Conservation (phyloP, 2,329 filamentous ascomycete species). For the Cytospora piceae region DNA sequence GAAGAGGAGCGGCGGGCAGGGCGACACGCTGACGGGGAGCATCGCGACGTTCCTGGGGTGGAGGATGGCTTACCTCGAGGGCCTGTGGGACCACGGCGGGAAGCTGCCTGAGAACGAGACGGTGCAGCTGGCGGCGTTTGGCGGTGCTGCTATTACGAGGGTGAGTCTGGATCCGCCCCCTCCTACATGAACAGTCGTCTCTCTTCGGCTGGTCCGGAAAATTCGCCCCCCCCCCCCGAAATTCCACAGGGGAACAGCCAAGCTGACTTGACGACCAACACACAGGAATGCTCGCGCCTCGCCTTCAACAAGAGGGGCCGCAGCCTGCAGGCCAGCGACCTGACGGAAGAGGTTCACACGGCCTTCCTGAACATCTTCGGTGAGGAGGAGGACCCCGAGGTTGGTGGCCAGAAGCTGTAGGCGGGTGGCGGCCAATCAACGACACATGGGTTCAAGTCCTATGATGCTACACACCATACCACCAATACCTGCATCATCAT, state of each 20-base stretch:
- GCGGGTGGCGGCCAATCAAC: not conserved
- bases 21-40: conserved; percentile 89
- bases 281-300: conserved; percentile 76
- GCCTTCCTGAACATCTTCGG: conserved; percentile 83
- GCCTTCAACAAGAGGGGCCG: conserved; percentile 86
- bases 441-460: not conserved
- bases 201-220: too few species aligned
- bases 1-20: conserved; percentile 93
- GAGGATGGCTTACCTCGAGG: conserved; percentile 83
- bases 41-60: conserved; percentile 89
- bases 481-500: not conserved
- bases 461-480: not conserved
- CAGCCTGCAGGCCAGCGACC: conserved; percentile 87
- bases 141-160: conserved; percentile 83
- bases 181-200: not conserved
- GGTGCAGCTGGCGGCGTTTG: conserved; percentile 80
- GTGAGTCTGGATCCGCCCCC: conserved; percentile 48
- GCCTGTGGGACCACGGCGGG: conserved; percentile 70
- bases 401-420: conserved; percentile 42
- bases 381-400: conserved; percentile 64
- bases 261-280: conserved; percentile 22
- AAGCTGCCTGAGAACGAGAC: conserved; percentile 49
- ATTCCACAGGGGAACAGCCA: not conserved
- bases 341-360: conserved; percentile 86
- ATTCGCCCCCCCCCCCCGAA: too few species aligned